Percentiles rank a stretch among this genome's conserved stretches.
phyloP scores from a whole-genome alignment of 192 early-diverging fungal genomes.

The Umbelopsis ramanniana region DNA sequence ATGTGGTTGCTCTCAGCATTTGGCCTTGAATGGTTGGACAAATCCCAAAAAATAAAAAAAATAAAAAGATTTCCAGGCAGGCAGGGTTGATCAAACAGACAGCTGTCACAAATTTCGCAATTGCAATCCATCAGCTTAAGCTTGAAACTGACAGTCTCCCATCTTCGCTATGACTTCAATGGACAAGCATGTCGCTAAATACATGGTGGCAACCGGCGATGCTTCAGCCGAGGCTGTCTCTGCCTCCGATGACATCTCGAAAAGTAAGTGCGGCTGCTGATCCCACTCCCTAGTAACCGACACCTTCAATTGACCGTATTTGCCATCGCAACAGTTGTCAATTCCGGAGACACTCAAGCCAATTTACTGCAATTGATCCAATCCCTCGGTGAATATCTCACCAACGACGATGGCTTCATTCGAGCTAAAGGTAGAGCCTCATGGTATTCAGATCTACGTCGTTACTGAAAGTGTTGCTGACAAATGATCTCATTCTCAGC shows the following conservation, averaged over 20 bases:
- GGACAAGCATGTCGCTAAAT: slow-evolving; percentile 34
- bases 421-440: slow-evolving; percentile 76
- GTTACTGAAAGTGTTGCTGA: background rate
- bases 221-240: slow-evolving; percentile 23
- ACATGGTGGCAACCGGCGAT: slow-evolving; percentile 33
- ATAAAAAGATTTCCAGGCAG: too few relatives aligned
- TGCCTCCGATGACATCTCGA: slow-evolving; percentile 1
- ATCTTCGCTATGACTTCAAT: slow-evolving; percentile 16
- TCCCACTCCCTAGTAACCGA: too few relatives aligned
- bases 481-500: slow-evolving; percentile 41
- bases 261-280: slow-evolving; percentile 6
- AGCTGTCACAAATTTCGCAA: background rate
- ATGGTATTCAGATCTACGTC: background rate
- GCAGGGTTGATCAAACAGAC: background rate
- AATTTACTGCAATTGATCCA: slow-evolving; percentile 81
- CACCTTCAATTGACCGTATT: background rate
- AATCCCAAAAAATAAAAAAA: background rate
- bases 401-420: slow-evolving; percentile 80
- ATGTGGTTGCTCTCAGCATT: background rate
- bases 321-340: slow-evolving; percentile 25
- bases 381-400: slow-evolving; percentile 74
- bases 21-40: background rate
- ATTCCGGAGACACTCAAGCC: slow-evolving; percentile 49
- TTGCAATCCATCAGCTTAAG: background rate
- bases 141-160: background rate